Conservation (phyloP, 768 basidiomycete species). For the Kwoniella heveanensis region DNA sequence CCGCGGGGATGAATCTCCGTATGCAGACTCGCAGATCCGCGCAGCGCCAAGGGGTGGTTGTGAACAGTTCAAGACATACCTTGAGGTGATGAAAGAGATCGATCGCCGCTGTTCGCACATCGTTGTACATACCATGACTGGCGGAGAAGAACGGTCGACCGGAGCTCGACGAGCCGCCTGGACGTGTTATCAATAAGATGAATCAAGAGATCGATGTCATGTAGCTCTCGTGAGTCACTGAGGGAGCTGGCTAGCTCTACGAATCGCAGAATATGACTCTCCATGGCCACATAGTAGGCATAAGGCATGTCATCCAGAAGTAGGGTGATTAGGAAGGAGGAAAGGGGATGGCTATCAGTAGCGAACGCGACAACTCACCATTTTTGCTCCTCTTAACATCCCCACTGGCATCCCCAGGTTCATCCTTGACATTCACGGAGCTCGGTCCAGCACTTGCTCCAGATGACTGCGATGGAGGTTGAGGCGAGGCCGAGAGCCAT, state of each 20-base stretch:
- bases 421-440: slow-evolving; percentile 12
- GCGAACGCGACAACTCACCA: slow-evolving; percentile 6
- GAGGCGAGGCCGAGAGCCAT: slow-evolving; percentile 23
- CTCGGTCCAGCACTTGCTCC: slow-evolving; percentile 11
- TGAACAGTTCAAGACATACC: slow-evolving; percentile 7
- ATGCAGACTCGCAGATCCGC: no score
- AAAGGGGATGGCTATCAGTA: background rate
- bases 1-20: no score
- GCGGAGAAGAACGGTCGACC: slow-evolving; percentile 16
- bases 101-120: slow-evolving; percentile 22
- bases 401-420: background rate
- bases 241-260: no score
- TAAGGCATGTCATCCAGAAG: no score
- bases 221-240: no score
- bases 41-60: no score
- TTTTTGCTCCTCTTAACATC: slow-evolving; percentile 17
- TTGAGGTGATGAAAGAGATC: slow-evolving; percentile 22
- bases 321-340: no score
- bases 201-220: no score
- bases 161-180: slow-evolving; percentile 14
- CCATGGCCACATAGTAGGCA: no score
- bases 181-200: no score
- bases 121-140: slow-evolving; percentile 26
- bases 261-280: no score
- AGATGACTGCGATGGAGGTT: background rate